Evolutionary conservation across 805 yeast species (phyloP).

Genomic region (Candida tammaniensis): DNA sequence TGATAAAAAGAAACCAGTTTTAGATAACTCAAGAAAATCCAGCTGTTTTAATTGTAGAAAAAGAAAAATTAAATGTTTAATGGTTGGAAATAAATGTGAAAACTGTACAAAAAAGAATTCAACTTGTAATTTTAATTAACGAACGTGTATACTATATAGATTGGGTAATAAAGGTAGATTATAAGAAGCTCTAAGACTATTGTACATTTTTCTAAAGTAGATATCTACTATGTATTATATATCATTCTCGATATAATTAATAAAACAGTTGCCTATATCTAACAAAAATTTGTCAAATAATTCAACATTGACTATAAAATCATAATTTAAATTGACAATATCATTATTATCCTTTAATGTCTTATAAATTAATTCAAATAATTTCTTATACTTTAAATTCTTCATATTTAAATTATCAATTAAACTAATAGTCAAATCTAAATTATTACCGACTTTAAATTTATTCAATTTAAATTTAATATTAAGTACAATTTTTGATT

Average conservation of each 20-base stretch:
- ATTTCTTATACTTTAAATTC: conserved; percentile 34
- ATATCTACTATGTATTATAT: too few species aligned
- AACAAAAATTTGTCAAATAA: conserved; percentile 28
- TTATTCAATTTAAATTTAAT: conserved; percentile 28
- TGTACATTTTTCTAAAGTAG: too few species aligned
- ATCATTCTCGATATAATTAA: conserved; percentile 11
- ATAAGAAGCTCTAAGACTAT: too few species aligned
- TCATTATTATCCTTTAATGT: conserved; percentile 14
- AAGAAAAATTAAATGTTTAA: conserved; percentile 43
- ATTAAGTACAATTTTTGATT: conserved; percentile 30
- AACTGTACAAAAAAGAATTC: conserved; percentile 38
- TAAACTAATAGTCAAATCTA: conserved; percentile 25
- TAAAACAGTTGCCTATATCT: conserved; percentile 28
- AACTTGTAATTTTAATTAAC: conserved; percentile 29
- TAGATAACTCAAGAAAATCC: conserved; percentile 32
- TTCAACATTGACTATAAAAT: conserved; percentile 28
- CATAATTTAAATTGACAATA: conserved; percentile 35
- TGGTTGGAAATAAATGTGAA: conserved; percentile 33
- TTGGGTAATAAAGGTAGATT: conserved; percentile 5
- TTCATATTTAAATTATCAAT: conserved; percentile 35
- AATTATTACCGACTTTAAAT: conserved; percentile 21
- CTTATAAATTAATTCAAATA: conserved; percentile 36
- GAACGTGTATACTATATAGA: background rate
- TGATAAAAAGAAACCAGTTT: conserved; percentile 10
- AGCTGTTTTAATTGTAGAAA: conserved; percentile 41